These are phyloP conservation scores for Vigna mungo DNA, from an alignment of 306 rosid species.

Conservation along the genomic window DNA sequence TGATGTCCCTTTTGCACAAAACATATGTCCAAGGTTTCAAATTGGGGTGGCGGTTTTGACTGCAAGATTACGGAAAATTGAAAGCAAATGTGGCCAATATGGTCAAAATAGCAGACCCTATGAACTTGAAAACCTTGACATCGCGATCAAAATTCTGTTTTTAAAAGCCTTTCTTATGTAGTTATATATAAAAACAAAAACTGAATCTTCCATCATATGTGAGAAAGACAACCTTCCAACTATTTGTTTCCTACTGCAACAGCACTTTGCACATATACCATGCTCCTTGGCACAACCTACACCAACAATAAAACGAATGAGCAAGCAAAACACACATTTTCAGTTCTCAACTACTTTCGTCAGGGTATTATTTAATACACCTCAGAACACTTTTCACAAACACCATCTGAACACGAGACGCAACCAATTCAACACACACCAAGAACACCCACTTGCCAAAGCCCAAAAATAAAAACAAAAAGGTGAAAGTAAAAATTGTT, in stretches of 20 bases:
- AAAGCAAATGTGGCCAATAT: not conserved
- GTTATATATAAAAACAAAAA: slow-evolving; percentile 30
- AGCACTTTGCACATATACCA: slow-evolving; percentile 83
- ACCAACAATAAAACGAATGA: slow-evolving; percentile 43
- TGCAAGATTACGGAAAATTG: not conserved
- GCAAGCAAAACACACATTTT: not conserved
- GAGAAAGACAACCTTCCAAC: slow-evolving; percentile 77
- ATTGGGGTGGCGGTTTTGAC: not conserved
- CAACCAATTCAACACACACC: slow-evolving; percentile 17
- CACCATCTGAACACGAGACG: slow-evolving; percentile 14
- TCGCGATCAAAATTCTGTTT: not conserved
- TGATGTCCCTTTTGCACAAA: slow-evolving; percentile 5
- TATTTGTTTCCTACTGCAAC: slow-evolving; percentile 60
- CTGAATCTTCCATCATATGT: slow-evolving; percentile 33
- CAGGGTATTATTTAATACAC: not conserved
- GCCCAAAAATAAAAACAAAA: not conserved
- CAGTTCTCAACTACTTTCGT: slow-evolving; percentile 8
- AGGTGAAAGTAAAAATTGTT: not conserved
- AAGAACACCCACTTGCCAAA: not conserved
- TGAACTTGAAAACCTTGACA: not conserved
- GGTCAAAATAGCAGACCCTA: not conserved
- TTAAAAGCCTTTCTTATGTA: not conserved
- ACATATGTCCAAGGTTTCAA: not conserved
- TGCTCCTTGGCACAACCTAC: slow-evolving; percentile 96
- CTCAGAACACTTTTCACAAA: slow-evolving; percentile 31